phyloP scores from a whole-genome alignment of 2,329 filamentous ascomycete genomes.

The Arthrocladium fulminans region DNA sequence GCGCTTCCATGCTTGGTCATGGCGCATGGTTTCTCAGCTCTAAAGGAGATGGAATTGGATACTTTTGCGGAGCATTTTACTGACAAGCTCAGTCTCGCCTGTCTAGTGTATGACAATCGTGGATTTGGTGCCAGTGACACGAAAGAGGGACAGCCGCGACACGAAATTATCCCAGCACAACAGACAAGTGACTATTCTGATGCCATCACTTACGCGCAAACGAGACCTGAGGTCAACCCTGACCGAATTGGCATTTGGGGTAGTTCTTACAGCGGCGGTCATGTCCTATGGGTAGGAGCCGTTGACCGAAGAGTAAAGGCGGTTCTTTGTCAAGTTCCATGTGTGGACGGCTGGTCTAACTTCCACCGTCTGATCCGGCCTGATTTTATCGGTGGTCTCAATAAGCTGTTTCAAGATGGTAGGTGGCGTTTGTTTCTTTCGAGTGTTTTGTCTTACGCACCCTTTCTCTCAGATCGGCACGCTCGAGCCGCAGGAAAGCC shows the following conservation, averaged over 20 bases:
- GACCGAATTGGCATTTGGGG: conserved; percentile 31
- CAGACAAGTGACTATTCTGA: conserved; percentile 32
- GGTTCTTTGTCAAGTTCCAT: conserved; percentile 32
- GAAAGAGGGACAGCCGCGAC: conserved; percentile 28
- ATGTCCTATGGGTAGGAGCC: conserved; percentile 33
- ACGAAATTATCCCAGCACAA: conserved; percentile 27
- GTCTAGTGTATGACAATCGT: conserved; percentile 30
- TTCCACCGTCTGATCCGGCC: conserved; percentile 28
- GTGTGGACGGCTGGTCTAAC: conserved; percentile 31
- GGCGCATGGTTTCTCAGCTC: conserved; percentile 21
- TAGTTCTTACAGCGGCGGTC: conserved; percentile 32
- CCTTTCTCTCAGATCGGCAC: conserved; percentile 24
- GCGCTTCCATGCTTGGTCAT: conserved; percentile 20
- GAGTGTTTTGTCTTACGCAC: background rate
- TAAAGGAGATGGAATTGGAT: conserved; percentile 22
- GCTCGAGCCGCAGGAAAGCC: conserved; percentile 27
- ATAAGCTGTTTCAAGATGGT: conserved; percentile 25
- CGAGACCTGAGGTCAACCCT: conserved; percentile 25
- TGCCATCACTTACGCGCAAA: conserved; percentile 29
- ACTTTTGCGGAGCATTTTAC: conserved; percentile 20
- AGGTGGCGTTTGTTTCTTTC: conserved; percentile 1
- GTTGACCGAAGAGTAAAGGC: conserved; percentile 34
- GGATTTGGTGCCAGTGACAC: conserved; percentile 26
- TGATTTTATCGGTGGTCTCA: conserved; percentile 25
- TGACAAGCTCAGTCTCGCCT: conserved; percentile 15